Evolutionary conservation across 2,329 filamentous ascomycete species (phyloP), one percentile per base, ranked within the genome.

Genomic region (Conoideocrella luteorostrata): DNA sequence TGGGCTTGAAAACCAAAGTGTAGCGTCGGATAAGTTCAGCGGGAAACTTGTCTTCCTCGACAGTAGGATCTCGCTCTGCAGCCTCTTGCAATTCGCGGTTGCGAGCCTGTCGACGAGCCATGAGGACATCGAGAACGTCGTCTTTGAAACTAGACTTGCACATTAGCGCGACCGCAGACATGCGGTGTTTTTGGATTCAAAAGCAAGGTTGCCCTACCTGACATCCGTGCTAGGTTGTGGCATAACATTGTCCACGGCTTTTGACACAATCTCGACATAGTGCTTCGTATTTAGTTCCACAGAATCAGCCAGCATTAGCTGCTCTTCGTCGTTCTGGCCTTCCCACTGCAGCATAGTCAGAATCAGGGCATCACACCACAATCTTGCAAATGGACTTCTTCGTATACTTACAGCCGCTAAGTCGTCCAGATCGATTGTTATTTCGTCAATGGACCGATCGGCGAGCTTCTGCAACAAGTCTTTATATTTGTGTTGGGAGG

Each of bases 41-140:
- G 13, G 93, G 94, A 59, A 97, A 98, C 52, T 89, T 83, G 44
- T 88, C 82, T 41, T 86, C 78, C 17, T 82, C 74, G 21, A 80
- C 65, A 4, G 77, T 75, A 6, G 81, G 74, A 61, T 90, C 80
- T 56, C 77, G 68, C 53, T 87, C 84, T 20, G 81, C 78, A n/a
- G 77, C 75, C 53, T 81, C 75, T 17, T 75, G 68, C 49, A 94
- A 74, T 34, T 84, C 82, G 52, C 88, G 85, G 63, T 98, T 97
- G 54, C 89, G 82, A 56, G 83, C 84, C 55, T 87, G 82, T 55
- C 93, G 84, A 60, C 95, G 88, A 32, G 88, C 87, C 85, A 96
- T 94, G 58, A 98, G 84, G 23, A 98, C 88, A 66, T 98, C 93
- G 34, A 98, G 76, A 9, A 97, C 90, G 65, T 98, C 93, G 59